These are phyloP conservation scores for Verticillium albo-atrum DNA, from an alignment of 2,329 filamentous ascomycete species.

Conservation along the genomic window DNA sequence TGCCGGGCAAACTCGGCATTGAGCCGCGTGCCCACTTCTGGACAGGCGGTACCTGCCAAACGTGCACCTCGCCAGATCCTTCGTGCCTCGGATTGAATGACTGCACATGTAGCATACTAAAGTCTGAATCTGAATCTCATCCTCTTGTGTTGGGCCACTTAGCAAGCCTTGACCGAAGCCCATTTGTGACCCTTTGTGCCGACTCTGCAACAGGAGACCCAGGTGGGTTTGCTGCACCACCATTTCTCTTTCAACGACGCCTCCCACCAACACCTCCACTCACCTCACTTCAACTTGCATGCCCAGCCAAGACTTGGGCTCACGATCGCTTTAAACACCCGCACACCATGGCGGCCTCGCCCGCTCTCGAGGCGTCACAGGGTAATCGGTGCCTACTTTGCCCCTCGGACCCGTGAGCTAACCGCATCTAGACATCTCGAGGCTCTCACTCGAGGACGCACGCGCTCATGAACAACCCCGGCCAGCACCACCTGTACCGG, in stretches of 20 bases:
- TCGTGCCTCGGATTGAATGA: neutral
- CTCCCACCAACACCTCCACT: neutral
- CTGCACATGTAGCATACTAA: neutral
- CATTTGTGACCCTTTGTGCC: neutral
- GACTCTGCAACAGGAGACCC: neutral
- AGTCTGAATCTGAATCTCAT: too few relatives aligned
- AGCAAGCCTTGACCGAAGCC: too few relatives aligned
- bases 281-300: neutral
- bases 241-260: neutral
- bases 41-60: neutral
- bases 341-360: neutral
- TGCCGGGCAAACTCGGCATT: conserved; percentile 1
- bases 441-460: conserved; percentile 31
- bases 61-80: neutral
- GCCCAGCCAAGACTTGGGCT: neutral
- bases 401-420: neutral
- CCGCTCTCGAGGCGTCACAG: neutral
- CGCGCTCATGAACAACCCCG: conserved; percentile 20
- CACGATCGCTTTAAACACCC: neutral
- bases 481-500: conserved; percentile 30
- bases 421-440: conserved; percentile 30
- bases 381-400: neutral
- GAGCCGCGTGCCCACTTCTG: neutral
- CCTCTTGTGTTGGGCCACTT: too few relatives aligned
- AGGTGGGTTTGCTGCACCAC: neutral